Base-by-base conservation (phyloP, 495 filamentous ascomycete species). In the Bacidia rubella region DNA sequence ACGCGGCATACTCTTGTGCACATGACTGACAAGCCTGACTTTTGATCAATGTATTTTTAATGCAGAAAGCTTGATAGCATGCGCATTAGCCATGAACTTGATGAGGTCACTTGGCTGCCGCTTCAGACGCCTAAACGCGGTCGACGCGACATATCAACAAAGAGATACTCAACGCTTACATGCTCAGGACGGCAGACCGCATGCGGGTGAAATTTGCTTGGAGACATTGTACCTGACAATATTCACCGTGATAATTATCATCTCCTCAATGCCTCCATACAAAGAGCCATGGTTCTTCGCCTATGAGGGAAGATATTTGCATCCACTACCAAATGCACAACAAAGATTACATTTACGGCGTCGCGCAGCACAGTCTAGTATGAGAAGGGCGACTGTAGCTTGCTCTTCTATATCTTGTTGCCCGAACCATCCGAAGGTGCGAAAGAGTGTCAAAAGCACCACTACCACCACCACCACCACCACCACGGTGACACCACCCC, bases 241-340 rank as follows among this genome's bases (percentile, higher is more conserved):
- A 15, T 15, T 35, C 29, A 5, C 15, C 15, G 7, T 35, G 29
- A 35, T 25, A 22, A 25, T n/a, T 17, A 47, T n/a, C 27, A 38
- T 9, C 26, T 17, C 27, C 26, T 50, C 47, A 50, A 50, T 50
- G 47, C 47, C 47, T 50, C 47, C 25, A 35, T 26, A 50, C 47
- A 50, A 50, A 38, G 20, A 17, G 25, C 26, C 29, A 38, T 35
- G 22, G 9, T 11, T 32, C 12, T 32, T 38, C 32, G 25, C 47
- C 19, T 19, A 17, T 50, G 47, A 21, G 27, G 29, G 15, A 35
- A 35, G 29, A 35, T 35, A 35, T 35, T 15, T 35, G 7, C 29
- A 35, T 15, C 29, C 29, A 17, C n/a, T 17, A 21, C 4, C 44
- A 47, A 15, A 7, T 26, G 2, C 22, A 27, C 22, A 47, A 47